Evolutionary conservation across 1,284 basidiomycete species (phyloP), one percentile per base, ranked within the genome.

Genomic region (Pseudozyma flocculosa): DNA sequence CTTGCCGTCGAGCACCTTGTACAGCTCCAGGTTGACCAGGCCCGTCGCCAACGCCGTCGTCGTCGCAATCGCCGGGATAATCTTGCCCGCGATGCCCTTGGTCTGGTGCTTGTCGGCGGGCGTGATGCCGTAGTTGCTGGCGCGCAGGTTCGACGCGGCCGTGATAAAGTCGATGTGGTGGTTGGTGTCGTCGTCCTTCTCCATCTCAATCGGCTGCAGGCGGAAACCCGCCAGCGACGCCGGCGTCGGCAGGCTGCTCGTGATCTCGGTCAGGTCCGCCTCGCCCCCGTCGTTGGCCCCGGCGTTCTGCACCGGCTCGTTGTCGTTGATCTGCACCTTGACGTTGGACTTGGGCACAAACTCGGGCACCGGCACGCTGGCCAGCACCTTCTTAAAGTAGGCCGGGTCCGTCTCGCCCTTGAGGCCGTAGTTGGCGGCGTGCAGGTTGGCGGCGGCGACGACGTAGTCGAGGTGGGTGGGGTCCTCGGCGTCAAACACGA

Each of bases 161-260:
- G 93, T 96, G 81, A 99, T 96, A 80, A 98, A 98, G 81, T 96
- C 95, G 78, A 99, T 97, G 81, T 99, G 95, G 81, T 90, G 86
- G 81, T 99, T 99, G 39, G 87, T 86, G 79, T 99, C 95, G 75
- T 98, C 94, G 78, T 99, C 95, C 82, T 99, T 99, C 83, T 99
- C 95, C 75, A 99, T 98, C 76, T 97, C 93, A 50, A 94, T 92
- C 4, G 95, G 91, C 54, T 84, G 88, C 52, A 99, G 84, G 55
- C 94, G 88, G 82, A 94, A 97, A 29, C 95, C 95, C 36, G 90
- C 92, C 42, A 99, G 81, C 18, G 90, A 90, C 8, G 70, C 53
- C 2, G 76, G 64, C 39, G 68, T 55, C 17, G 76, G 76, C 24
- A 78, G 57, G 45, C 66, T 70, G 50, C 71, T 60, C 2, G 63